These are phyloP conservation scores for Hibiscus tridactylites DNA, from an alignment of 345 rosid species.

Conservation along the genomic window DNA sequence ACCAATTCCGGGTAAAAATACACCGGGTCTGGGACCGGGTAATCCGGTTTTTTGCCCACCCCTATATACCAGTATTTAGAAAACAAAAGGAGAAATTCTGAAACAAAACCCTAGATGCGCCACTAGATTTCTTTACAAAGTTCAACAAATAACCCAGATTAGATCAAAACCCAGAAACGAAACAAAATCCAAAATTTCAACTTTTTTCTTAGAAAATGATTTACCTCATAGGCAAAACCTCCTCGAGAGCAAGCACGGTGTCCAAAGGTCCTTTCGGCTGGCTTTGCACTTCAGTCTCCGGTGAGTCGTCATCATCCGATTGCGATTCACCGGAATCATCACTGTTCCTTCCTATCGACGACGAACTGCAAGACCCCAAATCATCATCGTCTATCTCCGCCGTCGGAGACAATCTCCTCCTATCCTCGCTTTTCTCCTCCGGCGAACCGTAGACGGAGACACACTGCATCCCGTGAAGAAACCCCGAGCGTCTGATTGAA, in stretches of 20 bases:
- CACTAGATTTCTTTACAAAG: not conserved
- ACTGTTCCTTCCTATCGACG: slow-evolving; percentile 21
- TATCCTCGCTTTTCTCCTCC: not conserved
- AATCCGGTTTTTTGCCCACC: too few species aligned
- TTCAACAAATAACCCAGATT: not conserved
- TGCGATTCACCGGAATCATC: slow-evolving; percentile 12
- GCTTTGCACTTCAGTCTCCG: slow-evolving; percentile 27
- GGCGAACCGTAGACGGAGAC: slow-evolving; percentile 8
- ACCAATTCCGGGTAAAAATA: too few species aligned
- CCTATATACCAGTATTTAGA: not conserved
- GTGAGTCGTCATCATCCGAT: slow-evolving; percentile 16
- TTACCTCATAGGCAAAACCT: slow-evolving; percentile 31
- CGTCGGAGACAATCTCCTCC: not conserved
- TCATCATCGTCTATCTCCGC: slow-evolving; percentile 8
- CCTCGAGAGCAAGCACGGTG: slow-evolving; percentile 28
- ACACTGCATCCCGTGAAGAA: slow-evolving; percentile 1
- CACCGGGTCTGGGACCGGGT: too few species aligned
- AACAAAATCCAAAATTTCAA: not conserved
- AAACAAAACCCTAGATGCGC: not conserved
- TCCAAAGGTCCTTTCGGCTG: slow-evolving; percentile 30
- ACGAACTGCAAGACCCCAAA: slow-evolving; percentile 16
- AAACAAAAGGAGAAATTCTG: not conserved
- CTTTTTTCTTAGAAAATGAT: not conserved
- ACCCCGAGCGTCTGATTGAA: slow-evolving; percentile 4
- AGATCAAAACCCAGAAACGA: not conserved